These are phyloP conservation scores for Wickerhamiella lipophila DNA, from an alignment of 805 yeast species.

Conservation along the genomic window DNA sequence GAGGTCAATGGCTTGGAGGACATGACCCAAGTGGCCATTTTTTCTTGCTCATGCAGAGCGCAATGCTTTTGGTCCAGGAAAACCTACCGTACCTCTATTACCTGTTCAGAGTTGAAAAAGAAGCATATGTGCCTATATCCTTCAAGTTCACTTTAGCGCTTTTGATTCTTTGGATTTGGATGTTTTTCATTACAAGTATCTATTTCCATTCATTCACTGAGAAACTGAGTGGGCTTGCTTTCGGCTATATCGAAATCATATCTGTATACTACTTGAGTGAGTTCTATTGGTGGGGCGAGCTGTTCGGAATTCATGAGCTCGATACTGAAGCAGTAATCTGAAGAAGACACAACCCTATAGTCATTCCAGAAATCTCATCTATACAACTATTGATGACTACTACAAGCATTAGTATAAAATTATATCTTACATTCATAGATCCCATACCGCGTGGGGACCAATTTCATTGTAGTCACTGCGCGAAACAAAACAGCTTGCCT, in stretches of 20 bases:
- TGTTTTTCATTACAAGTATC: constrained; percentile 70
- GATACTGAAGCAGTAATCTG: constrained; percentile 11
- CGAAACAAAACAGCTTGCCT: constrained; percentile 52
- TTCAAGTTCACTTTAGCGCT: constrained; percentile 29
- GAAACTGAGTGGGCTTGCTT: constrained; percentile 55
- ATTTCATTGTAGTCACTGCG: constrained; percentile 58
- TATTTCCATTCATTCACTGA: constrained; percentile 76
- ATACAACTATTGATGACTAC: too few species aligned
- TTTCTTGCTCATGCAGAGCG: constrained; percentile 57
- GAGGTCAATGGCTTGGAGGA: constrained; percentile 70
- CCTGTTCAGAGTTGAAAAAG: constrained; percentile 12
- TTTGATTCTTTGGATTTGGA: constrained; percentile 61
- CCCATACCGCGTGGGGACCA: constrained; percentile 83
- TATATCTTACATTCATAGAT: constrained; percentile 19
- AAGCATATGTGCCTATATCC: constrained; percentile 6
- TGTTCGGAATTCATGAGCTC: constrained; percentile 10
- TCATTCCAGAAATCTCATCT: too few species aligned
- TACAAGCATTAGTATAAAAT: too few species aligned
- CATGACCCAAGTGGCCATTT: constrained; percentile 96
- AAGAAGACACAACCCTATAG: too few species aligned
- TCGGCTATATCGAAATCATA: constrained; percentile 43
- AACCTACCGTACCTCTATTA: constrained; percentile 30
- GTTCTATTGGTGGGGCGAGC: constrained; percentile 8
- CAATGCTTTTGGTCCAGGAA: constrained; percentile 56
- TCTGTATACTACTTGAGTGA: constrained; percentile 32